These are phyloP conservation scores for Ustilago trichophora DNA, from an alignment of 1,284 basidiomycete species.

Conservation along the genomic window DNA sequence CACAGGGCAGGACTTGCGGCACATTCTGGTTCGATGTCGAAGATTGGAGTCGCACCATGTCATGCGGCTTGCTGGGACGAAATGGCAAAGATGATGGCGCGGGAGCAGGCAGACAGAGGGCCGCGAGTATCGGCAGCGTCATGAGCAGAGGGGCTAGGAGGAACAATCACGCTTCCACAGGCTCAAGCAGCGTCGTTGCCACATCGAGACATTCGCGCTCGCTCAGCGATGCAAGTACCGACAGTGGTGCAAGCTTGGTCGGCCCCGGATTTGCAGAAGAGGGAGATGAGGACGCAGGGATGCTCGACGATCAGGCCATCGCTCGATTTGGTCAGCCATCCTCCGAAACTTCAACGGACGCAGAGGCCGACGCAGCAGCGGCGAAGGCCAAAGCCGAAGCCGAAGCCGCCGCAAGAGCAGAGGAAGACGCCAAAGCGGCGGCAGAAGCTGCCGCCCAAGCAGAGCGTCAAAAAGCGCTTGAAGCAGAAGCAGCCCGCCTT, in stretches of 20 bases:
- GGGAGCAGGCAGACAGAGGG: conserved; percentile 9
- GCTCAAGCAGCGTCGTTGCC: too few species aligned
- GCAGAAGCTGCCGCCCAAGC: background rate
- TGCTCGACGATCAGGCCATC: conserved; percentile 50
- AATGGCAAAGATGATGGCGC: background rate
- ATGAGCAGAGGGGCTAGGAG: conserved; percentile 29
- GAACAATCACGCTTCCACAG: background rate
- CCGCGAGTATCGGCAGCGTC: conserved; percentile 35
- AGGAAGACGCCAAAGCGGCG: conserved; percentile 2
- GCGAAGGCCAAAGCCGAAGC: conserved; percentile 7
- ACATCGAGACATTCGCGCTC: conserved; percentile 30
- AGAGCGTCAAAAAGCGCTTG: conserved; percentile 13
- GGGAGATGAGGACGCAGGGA: conserved; percentile 52
- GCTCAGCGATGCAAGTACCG: conserved; percentile 33
- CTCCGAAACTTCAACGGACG: background rate
- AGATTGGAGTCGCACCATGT: conserved; percentile 11
- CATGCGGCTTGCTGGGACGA: conserved; percentile 30
- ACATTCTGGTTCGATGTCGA: conserved; percentile 24
- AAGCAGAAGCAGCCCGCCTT: conserved; percentile 22
- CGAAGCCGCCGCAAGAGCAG: too few species aligned
- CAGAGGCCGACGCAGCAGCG: conserved; percentile 1
- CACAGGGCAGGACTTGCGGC: conserved; percentile 27
- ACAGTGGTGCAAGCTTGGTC: conserved; percentile 23
- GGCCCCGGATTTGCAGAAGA: conserved; percentile 32
- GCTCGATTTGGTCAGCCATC: conserved; percentile 24